These are phyloP conservation scores for Arabidopsis lyrata DNA, from an alignment of 441 rosid genomes.

Conservation along the genomic window DNA sequence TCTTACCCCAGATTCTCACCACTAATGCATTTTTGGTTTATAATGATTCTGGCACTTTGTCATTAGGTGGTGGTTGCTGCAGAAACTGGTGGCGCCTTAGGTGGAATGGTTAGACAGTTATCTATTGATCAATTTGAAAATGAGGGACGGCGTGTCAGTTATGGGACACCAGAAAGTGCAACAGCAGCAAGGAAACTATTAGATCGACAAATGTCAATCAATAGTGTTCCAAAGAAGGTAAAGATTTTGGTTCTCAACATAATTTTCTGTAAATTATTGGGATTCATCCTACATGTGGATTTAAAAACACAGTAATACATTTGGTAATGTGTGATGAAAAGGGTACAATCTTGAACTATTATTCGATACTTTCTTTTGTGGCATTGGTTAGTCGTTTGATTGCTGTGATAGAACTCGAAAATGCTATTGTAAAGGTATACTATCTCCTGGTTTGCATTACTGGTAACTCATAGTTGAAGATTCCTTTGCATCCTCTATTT, in stretches of 20 bases:
- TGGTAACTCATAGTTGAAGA: slow-evolving; percentile 14
- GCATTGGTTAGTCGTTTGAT: slow-evolving; percentile 21
- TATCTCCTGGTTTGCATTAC: slow-evolving; percentile 22
- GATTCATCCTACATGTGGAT: slow-evolving; percentile 30
- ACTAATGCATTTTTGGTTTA: slow-evolving; percentile 33
- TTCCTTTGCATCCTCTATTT: background rate
- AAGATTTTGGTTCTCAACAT: slow-evolving; percentile 2
- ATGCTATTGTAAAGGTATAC: slow-evolving; percentile 4
- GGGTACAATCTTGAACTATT: slow-evolving; percentile 12
- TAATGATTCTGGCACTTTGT: slow-evolving; percentile 37
- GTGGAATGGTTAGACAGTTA: slow-evolving; percentile 95
- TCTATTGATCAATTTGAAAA: slow-evolving; percentile 98
- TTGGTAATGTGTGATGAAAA: slow-evolving; percentile 11
- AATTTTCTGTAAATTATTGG: slow-evolving; percentile 29
- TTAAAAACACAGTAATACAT: slow-evolving; percentile 11
- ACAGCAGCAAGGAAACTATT: slow-evolving; percentile 96
- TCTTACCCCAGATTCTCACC: slow-evolving; percentile 9
- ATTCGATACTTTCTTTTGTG: slow-evolving; percentile 7
- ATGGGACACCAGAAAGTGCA: slow-evolving; percentile 97
- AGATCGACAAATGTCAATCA: slow-evolving; percentile 97
- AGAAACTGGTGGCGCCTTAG: slow-evolving; percentile 97
- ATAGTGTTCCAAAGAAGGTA: slow-evolving; percentile 98
- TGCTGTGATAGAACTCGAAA: background rate
- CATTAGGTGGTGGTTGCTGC: slow-evolving; percentile 95
- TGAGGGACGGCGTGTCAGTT: slow-evolving; percentile 96